Evolutionary conservation across 1,284 basidiomycete species (phyloP).

Genomic region (Gomphus sp.): DNA sequence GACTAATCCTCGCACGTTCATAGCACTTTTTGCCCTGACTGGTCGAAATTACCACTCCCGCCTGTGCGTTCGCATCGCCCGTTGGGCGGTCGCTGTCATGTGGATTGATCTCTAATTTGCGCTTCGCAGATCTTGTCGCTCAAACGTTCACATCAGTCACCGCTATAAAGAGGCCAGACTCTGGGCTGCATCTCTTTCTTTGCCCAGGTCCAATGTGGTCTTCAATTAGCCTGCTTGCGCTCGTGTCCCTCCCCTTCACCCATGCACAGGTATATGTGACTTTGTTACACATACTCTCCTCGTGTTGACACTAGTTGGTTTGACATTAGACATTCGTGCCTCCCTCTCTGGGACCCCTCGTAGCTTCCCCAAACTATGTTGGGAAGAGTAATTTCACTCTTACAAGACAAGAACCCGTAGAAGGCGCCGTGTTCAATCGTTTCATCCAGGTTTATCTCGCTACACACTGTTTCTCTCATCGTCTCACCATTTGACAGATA

Average conservation of each 20-base stretch:
- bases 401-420: slow-evolving; percentile 24
- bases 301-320: background rate
- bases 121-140: no score
- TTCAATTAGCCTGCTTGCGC: background rate
- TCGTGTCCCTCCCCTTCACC: background rate
- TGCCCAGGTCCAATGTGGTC: background rate
- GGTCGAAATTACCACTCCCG: no score
- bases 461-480: slow-evolving; percentile 15
- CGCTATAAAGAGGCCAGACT: no score
- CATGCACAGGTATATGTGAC: background rate
- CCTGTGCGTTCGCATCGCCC: no score
- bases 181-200: no score
- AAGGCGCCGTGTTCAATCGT: slow-evolving; percentile 41
- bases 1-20: no score
- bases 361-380: slow-evolving; percentile 26
- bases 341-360: slow-evolving; percentile 26
- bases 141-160: no score
- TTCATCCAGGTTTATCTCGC: slow-evolving; percentile 25
- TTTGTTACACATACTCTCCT: background rate
- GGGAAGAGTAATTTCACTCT: slow-evolving; percentile 32
- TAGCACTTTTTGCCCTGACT: no score
- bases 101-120: no score
- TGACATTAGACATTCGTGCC: slow-evolving; percentile 29
- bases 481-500: slow-evolving; percentile 17
- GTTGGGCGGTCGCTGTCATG: no score